phyloP scores from a whole-genome alignment of 2,329 filamentous ascomycete genomes.

The Pseudocercospora musae region DNA sequence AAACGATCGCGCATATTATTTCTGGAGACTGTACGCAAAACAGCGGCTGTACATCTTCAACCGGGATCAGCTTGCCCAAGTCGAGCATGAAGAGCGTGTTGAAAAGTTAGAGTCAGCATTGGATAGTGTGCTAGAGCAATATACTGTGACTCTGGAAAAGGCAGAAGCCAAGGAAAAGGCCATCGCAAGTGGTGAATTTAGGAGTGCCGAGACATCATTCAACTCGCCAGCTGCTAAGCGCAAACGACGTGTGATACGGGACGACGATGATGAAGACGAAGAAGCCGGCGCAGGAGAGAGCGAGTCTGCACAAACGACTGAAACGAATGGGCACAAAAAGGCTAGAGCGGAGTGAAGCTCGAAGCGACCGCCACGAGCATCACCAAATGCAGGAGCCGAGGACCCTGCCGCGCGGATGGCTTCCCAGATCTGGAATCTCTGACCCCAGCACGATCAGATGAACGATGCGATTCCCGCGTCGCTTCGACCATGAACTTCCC shows the following conservation, averaged over 20 bases:
- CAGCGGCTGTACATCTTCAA: slow-evolving; percentile 74
- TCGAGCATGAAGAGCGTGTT: slow-evolving; percentile 65
- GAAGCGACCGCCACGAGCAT: slow-evolving; percentile 3
- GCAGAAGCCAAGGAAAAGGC: slow-evolving; percentile 37
- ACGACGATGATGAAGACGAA: slow-evolving; percentile 26
- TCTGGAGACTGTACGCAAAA: slow-evolving; percentile 76
- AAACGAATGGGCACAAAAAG: slow-evolving; percentile 21
- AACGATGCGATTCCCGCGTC: background rate
- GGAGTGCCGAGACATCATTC: background rate
- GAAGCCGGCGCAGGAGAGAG: slow-evolving; percentile 11
- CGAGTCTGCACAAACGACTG: background rate
- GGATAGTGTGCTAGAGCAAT: slow-evolving; percentile 67
- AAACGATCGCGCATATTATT: slow-evolving; percentile 61
- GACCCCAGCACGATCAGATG: background rate
- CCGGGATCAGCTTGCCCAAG: slow-evolving; percentile 64
- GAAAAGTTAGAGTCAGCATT: slow-evolving; percentile 70
- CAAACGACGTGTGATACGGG: slow-evolving; percentile 21
- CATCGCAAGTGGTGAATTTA: slow-evolving; percentile 19
- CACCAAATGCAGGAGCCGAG: slow-evolving; percentile 2
- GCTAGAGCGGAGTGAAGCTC: slow-evolving; percentile 11
- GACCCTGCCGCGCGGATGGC: background rate
- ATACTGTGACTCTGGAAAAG: slow-evolving; percentile 61
- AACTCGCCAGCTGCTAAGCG: slow-evolving; percentile 16
- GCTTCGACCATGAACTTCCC: background rate
- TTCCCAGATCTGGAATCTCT: background rate